phyloP scores from a whole-genome alignment of 192 early-diverging fungal species.

The Backusella australiensis region DNA sequence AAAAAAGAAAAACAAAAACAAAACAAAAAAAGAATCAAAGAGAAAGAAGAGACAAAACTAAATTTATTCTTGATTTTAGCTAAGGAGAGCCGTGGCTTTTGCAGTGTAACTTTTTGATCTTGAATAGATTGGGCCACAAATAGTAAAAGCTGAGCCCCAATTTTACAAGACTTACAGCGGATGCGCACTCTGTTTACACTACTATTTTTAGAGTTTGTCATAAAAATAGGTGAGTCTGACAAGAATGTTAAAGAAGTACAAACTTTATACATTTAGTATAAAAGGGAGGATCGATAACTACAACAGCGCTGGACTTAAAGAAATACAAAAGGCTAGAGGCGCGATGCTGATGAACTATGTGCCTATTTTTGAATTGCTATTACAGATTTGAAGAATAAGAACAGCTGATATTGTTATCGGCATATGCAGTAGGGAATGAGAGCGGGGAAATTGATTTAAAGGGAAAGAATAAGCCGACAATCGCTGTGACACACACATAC shows the following conservation, averaged over 20 bases:
- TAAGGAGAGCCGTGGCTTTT: not conserved
- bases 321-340: no score
- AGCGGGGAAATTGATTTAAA: not conserved
- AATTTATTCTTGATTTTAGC: not conserved
- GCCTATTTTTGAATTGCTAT: not conserved
- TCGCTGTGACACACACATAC: not conserved
- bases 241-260: not conserved
- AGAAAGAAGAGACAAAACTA: not conserved
- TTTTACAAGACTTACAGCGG: not conserved
- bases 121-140: not conserved
- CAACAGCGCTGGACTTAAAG: no score
- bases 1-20: not conserved
- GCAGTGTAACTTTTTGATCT: not conserved
- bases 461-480: not conserved
- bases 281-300: no score
- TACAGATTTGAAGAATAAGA: not conserved
- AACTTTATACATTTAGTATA: no score
- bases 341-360: not conserved
- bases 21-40: not conserved
- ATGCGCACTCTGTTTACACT: not conserved
- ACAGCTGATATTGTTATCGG: not conserved
- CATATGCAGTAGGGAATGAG: not conserved
- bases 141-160: constrained; percentile 4
- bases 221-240: not conserved
- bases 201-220: not conserved